Evolutionary conservation across 176 grass and related monocot species (phyloP).

Genomic region (maize (Zea mays)): DNA sequence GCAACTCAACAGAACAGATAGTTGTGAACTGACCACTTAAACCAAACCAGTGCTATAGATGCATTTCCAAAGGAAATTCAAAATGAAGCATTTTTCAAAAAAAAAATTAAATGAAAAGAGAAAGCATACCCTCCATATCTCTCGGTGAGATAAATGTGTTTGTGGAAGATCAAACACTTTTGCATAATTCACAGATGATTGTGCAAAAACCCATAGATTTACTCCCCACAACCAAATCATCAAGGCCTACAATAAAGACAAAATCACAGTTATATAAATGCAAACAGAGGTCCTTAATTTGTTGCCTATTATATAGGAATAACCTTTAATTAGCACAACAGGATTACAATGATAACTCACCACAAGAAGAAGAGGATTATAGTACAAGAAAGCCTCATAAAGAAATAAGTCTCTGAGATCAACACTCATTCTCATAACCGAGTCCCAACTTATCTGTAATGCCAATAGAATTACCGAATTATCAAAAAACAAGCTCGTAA

Average conservation of each 20-base stretch:
- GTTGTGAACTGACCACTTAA: background rate
- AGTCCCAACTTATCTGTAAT: slow-evolving; percentile 87
- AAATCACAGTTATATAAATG: background rate
- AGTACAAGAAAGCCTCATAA: slow-evolving; percentile 96
- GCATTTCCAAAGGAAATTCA: background rate
- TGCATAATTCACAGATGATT: slow-evolving; percentile 82
- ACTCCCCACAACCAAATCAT: slow-evolving; percentile 99
- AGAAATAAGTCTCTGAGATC: slow-evolving; percentile 89
- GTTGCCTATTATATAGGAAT: slow-evolving; percentile 12
- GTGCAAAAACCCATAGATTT: slow-evolving; percentile 90
- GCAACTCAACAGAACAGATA: background rate
- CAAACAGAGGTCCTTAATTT: background rate
- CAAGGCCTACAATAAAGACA: slow-evolving; percentile 64
- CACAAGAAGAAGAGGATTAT: slow-evolving; percentile 94
- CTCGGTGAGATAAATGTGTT: slow-evolving; percentile 78
- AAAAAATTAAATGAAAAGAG: background rate
- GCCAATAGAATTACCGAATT: slow-evolving; percentile 19
- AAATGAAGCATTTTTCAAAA: background rate
- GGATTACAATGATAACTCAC: slow-evolving; percentile 41
- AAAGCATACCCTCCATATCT: slow-evolving; percentile 90
- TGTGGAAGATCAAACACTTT: slow-evolving; percentile 92
- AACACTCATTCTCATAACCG: slow-evolving; percentile 93
- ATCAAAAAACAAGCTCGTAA: background rate
- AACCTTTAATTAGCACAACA: background rate
- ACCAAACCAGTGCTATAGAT: background rate